Evolutionary conservation across 306 rosid genomes (phyloP), one percentile per base, ranked within the genome.

Genomic region (Hylodesmum podocarpum): DNA sequence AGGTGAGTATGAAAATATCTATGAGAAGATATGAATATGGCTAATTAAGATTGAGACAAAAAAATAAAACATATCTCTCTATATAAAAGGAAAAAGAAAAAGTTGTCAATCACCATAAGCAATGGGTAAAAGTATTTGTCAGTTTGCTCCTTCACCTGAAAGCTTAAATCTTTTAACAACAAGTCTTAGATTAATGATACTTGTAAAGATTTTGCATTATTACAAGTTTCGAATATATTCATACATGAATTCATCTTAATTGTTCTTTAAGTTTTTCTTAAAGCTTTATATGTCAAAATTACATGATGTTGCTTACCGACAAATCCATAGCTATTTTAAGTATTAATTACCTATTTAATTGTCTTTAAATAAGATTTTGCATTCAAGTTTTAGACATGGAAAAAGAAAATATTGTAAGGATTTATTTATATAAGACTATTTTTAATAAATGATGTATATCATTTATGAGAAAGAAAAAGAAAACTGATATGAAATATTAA

Each of bases 161-260:
- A 57, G 37, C 19, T 57, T 4, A 57, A 57, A 57, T 57, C 64
- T 27, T 27, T 57, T 27, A 57, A 27, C 64, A 25, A 14, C 33
- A 3, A 53, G 18, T 25, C 16, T 2, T 55, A n/a, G 34, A 12
- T 4, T 57, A 57, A 57, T 57, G 37, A 57, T 25, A 57, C 66
- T 58, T 58, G 2, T 14, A 33, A 62, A 31, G 43, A 61, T 61
- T 4, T 61, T 33, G 47, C 47, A 36, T 63, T 8, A 63, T 63
- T 36, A 63, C 49, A 63, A 63, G 69, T 63, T 63, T 63, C 29
- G 46, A 63, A 63, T 63, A 63, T 63, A 36, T 63, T 63, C 68
- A 59, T 2, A 31, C 6, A 59, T 15, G 13, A 62, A 61, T 33
- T 62, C 69, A 63, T 63, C 29, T 36, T 36, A 36, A 36, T 19